These are phyloP conservation scores for Xylaria sp. DNA, from an alignment of 2,329 filamentous ascomycete genomes.

Conservation along the genomic window DNA sequence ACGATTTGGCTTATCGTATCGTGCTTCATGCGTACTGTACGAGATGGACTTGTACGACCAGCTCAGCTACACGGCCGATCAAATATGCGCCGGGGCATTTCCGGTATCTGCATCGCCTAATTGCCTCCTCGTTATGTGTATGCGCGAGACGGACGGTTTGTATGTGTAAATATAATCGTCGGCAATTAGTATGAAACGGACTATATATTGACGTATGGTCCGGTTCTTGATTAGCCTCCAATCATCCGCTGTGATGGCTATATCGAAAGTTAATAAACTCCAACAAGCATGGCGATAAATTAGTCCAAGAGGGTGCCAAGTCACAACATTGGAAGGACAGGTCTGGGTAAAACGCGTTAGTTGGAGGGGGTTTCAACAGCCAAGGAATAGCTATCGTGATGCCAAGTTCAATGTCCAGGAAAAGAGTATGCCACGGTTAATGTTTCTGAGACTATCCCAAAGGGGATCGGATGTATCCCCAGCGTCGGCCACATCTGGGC, in stretches of 20 bases:
- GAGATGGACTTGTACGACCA: background rate
- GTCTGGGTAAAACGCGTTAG: background rate
- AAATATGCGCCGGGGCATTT: constrained; percentile 6
- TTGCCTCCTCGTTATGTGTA: background rate
- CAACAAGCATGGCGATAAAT: background rate
- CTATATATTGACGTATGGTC: constrained; percentile 2
- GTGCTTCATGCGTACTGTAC: background rate
- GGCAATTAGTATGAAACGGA: constrained; percentile 19
- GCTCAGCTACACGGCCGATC: background rate
- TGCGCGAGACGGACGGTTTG: constrained; percentile 18
- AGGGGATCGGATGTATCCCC: background rate
- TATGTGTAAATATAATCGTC: constrained; percentile 22
- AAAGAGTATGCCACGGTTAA: background rate
- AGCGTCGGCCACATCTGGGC: too few relatives aligned
- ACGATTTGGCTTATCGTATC: background rate
- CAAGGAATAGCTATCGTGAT: background rate
- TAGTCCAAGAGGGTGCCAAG: constrained; percentile 14
- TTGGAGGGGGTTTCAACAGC: background rate
- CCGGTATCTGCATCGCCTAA: background rate
- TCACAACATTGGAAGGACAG: background rate
- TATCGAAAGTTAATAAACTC: constrained; percentile 1
- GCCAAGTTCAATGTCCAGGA: background rate
- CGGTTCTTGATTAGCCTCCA: constrained; percentile 30
- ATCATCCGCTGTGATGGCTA: constrained; percentile 5
- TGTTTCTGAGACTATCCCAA: background rate